These are phyloP conservation scores for Chytriomyces sp. DNA, from an alignment of 192 early-diverging fungal genomes.

Conservation along the genomic window DNA sequence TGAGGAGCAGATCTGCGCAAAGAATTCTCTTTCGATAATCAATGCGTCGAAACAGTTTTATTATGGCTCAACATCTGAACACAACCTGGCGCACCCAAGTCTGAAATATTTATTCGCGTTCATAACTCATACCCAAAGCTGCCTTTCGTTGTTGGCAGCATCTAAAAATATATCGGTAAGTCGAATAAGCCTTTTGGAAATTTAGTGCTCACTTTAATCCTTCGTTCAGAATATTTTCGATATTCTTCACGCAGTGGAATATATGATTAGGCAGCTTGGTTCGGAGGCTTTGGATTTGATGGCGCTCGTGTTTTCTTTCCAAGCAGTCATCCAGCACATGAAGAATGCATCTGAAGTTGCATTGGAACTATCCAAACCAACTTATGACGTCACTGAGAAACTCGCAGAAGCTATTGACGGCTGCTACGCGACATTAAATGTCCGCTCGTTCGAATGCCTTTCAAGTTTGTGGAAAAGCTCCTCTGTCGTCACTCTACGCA, in stretches of 20 bases:
- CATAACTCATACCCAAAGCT: neutral
- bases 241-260: constrained; percentile 45
- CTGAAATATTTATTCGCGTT: constrained; percentile 29
- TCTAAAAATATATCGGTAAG: constrained; percentile 43
- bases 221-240: constrained; percentile 30
- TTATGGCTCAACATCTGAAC: constrained; percentile 7
- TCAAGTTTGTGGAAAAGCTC: constrained; percentile 22
- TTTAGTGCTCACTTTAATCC: constrained; percentile 22
- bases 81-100: constrained; percentile 21
- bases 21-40: neutral
- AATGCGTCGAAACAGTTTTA: constrained; percentile 14
- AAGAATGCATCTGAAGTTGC: neutral
- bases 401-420: constrained; percentile 23
- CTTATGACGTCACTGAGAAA: constrained; percentile 8
- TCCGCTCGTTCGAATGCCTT: constrained; percentile 24
- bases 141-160: neutral
- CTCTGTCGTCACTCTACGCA: constrained; percentile 13
- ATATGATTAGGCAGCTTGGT: constrained; percentile 15
- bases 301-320: constrained; percentile 24
- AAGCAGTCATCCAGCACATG: constrained; percentile 7
- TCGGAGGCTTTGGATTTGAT: constrained; percentile 7
- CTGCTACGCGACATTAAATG: constrained; percentile 21
- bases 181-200: neutral
- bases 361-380: constrained; percentile 17
- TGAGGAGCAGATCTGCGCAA: neutral